phyloP scores from a whole-genome alignment of 805 yeast genomes.

The Sporopachydermia quercuum region DNA sequence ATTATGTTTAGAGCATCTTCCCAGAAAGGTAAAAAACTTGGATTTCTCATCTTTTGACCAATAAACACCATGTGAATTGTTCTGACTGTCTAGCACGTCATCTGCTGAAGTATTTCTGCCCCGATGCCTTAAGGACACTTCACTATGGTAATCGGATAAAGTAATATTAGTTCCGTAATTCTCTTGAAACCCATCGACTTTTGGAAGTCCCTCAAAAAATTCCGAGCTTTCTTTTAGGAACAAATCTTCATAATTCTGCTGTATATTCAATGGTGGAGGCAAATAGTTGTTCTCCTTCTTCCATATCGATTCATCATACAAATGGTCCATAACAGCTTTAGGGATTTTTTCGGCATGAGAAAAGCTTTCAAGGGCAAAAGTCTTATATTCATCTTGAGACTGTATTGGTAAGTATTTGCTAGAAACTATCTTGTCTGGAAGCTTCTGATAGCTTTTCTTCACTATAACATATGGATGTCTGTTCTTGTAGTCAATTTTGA shows the following conservation, averaged over 20 bases:
- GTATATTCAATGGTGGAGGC: no score
- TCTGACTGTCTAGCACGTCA: no score
- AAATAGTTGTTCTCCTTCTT: no score
- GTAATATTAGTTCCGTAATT: not conserved
- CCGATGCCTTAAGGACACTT: no score
- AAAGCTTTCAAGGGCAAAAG: no score
- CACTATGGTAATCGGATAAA: not conserved
- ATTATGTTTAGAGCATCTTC: constrained; percentile 12
- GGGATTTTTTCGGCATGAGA: no score
- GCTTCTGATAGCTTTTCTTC: not conserved
- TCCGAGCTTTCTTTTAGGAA: not conserved
- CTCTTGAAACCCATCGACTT: not conserved
- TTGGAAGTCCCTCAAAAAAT: not conserved
- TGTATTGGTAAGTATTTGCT: no score
- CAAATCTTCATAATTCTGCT: not conserved
- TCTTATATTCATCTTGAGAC: no score
- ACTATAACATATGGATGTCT: not conserved
- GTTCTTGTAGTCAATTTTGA: no score
- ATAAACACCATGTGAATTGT: constrained; percentile 4
- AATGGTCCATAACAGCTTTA: no score
- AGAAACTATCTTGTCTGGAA: not conserved
- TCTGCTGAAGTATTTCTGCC: no score
- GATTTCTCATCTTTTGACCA: constrained; percentile 14
- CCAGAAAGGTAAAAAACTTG: constrained; percentile 11
- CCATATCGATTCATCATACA: no score